Percentiles rank a stretch among this genome's conserved stretches.
These are phyloP conservation scores for Rhynchosporium graminicola DNA, from an alignment of 2,329 filamentous ascomycete species.

Conservation along the genomic window DNA sequence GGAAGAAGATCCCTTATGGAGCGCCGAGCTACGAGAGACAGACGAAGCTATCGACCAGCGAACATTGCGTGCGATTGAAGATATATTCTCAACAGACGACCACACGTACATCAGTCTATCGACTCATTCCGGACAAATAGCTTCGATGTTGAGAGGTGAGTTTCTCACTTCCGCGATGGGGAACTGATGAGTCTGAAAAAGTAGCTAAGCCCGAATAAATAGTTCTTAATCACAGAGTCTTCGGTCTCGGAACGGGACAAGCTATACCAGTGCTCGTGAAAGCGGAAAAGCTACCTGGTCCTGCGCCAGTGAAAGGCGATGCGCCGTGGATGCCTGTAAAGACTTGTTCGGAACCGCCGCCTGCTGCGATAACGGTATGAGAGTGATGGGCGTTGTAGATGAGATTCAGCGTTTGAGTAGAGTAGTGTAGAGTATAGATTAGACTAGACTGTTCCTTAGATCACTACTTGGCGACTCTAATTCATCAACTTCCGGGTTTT, in stretches of 20 bases:
- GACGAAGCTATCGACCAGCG: slow-evolving; percentile 51
- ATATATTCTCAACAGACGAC: slow-evolving; percentile 55
- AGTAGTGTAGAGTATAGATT: neutral
- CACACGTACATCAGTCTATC: slow-evolving; percentile 60
- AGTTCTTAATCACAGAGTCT: slow-evolving; percentile 62
- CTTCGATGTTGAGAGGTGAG: slow-evolving; percentile 47
- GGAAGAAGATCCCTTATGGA: slow-evolving; percentile 57
- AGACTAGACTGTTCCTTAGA: neutral
- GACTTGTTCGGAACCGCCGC: slow-evolving; percentile 48
- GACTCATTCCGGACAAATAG: slow-evolving; percentile 60
- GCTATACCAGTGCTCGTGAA: slow-evolving; percentile 69
- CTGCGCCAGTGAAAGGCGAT: slow-evolving; percentile 19
- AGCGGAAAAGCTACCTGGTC: slow-evolving; percentile 47
- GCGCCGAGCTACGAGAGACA: slow-evolving; percentile 46
- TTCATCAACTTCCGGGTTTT: too few species aligned
- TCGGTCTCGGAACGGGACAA: slow-evolving; percentile 65
- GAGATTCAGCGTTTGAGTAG: neutral
- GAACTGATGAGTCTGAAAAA: too few species aligned
- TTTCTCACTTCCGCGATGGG: neutral
- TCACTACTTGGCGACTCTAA: too few species aligned
- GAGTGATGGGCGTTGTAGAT: neutral
- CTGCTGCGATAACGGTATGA: neutral
- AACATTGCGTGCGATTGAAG: slow-evolving; percentile 53
- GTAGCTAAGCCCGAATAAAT: neutral
- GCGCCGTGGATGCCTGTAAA: slow-evolving; percentile 43